Evolutionary conservation across 306 rosid genomes (phyloP).

Genomic region (Begonia masoniana): DNA sequence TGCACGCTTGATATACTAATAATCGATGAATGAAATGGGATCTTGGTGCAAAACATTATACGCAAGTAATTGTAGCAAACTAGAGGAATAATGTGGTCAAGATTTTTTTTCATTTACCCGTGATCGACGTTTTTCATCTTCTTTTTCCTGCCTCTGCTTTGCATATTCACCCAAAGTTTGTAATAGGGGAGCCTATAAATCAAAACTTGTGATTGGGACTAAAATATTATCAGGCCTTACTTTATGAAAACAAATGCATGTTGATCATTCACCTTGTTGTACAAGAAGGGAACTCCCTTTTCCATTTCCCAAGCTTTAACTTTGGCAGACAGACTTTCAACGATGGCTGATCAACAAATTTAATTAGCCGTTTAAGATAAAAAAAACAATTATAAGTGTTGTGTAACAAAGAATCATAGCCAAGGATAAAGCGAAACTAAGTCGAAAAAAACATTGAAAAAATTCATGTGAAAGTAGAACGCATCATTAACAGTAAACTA

Average conservation of each 20-base stretch:
- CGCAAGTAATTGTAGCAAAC: not conserved
- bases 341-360: slow-evolving; percentile 35
- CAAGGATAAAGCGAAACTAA: too few relatives aligned
- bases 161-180: slow-evolving; percentile 50
- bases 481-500: too few relatives aligned
- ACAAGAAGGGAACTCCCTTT: slow-evolving; percentile 71
- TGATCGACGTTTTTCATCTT: slow-evolving; percentile 72
- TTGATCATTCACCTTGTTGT: slow-evolving; percentile 56
- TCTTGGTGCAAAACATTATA: too few relatives aligned
- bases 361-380: not conserved
- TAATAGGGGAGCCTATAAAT: slow-evolving; percentile 46
- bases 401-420: too few relatives aligned
- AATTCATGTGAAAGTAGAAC: too few relatives aligned
- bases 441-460: too few relatives aligned
- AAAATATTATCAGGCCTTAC: too few relatives aligned
- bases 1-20: too few relatives aligned
- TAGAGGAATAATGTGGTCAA: too few relatives aligned
- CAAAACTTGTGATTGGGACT: not conserved
- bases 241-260: too few relatives aligned
- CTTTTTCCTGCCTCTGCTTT: slow-evolving; percentile 40
- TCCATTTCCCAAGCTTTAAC: slow-evolving; percentile 86
- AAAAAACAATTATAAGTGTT: too few relatives aligned
- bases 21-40: too few relatives aligned
- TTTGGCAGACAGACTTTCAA: slow-evolving; percentile 61
- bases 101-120: slow-evolving; percentile 33